Evolutionary conservation across 805 yeast species (phyloP), one percentile per base, ranked within the genome.

Genomic region (Cyberlindnera americana): DNA sequence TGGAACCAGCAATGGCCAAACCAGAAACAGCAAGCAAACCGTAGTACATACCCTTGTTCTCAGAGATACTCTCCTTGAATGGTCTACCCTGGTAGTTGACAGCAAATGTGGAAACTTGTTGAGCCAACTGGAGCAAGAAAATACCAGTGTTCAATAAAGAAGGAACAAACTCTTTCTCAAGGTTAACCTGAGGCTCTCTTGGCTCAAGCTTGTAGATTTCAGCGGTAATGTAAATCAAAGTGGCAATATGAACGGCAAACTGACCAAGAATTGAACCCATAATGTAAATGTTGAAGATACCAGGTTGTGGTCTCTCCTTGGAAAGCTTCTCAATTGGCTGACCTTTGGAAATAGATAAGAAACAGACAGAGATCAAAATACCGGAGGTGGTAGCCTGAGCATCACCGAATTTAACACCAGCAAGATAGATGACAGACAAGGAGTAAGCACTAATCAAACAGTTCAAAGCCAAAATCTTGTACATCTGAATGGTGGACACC

Each of bases 351-450:
- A 93, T 88, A 37, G 95, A 86, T 63, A 89, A 73, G 78, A 93
- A 93, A 72, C 99, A 93, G 47, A 89, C 93, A 43, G 95, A 82
- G 60, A 93, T 72, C 55, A 93, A 73, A 48, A 93, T 62, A 46
- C 99, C 99, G n/a, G 96, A 86, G 38, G 85, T 83, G 15, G 98
- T 91, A n/a, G 95, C 88, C 70, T 93, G 99, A 23, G 88, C 95
- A 65, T 93, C 99, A 55, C 99, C 97, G 62, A 91, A 88, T 66
- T 93, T 93, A 57, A 93, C 95, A 66, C 99, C 99, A 12, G 98
- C 97, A 55, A 93, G 72, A 64, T 86, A 93, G 59, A 93, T 77
- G 28, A 93, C 96, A 30, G 96, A 86, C 56, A 91, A 72, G 2
- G 98, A 89, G 63, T 93, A 93, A 23, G 99, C 99, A 51, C 95